These are phyloP conservation scores for Kewa caespitosa DNA, from an alignment of 179 eudicot genomes.

Conservation along the genomic window DNA sequence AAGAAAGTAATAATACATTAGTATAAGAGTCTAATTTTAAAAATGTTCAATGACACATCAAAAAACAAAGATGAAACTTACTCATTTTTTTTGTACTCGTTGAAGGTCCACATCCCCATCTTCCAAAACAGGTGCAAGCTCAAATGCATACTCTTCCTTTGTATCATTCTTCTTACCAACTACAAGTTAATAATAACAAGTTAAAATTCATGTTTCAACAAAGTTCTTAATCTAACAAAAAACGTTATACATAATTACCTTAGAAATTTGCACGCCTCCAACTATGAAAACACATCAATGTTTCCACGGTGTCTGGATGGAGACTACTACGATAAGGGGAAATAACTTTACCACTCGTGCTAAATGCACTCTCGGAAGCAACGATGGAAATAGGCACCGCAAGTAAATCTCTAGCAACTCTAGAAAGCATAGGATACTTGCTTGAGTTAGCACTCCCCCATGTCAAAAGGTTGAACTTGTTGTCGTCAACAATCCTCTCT, in stretches of 20 bases:
- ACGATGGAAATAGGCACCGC: conserved; percentile 13
- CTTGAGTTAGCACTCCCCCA: conserved; percentile 9
- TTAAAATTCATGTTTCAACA: not conserved
- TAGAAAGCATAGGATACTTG: conserved; percentile 8
- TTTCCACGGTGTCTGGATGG: conserved; percentile 1
- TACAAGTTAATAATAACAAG: too few relatives aligned
- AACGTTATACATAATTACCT: too few relatives aligned
- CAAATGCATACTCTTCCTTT: not conserved
- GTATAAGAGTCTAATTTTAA: too few relatives aligned
- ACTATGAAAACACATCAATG: conserved; percentile 8
- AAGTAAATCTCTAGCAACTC: conserved; percentile 20
- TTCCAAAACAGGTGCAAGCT: not conserved
- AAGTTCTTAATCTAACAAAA: too few relatives aligned
- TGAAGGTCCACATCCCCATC: not conserved
- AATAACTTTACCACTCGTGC: conserved; percentile 4
- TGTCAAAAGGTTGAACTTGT: conserved; percentile 5
- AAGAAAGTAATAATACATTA: too few relatives aligned
- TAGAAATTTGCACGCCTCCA: conserved; percentile 8
- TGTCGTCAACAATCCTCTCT: not conserved
- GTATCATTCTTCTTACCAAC: too few relatives aligned
- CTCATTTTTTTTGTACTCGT: not conserved
- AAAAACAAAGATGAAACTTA: not conserved
- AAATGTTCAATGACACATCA: too few relatives aligned
- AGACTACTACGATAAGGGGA: conserved; percentile 12
- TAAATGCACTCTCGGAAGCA: conserved; percentile 18